phyloP scores from a whole-genome alignment of 768 basidiomycete genomes.

The Tulasnella sp. region DNA sequence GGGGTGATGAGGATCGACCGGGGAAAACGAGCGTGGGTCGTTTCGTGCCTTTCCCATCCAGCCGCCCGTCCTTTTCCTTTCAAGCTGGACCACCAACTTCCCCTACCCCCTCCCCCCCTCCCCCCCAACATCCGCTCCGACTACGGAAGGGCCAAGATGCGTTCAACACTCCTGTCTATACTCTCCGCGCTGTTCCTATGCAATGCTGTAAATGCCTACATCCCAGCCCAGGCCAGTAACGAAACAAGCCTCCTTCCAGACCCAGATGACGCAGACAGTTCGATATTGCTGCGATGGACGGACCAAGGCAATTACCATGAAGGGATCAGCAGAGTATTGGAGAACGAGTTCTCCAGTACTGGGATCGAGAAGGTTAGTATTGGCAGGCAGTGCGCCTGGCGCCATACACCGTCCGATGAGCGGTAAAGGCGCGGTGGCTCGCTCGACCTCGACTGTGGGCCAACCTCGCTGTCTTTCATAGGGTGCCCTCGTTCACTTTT shows the following conservation, averaged over 20 bases:
- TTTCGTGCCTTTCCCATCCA: not conserved
- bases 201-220: constrained; percentile 46
- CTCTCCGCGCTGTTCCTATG: not conserved
- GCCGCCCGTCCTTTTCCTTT: not conserved
- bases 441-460: not conserved
- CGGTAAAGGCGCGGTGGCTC: not conserved
- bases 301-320: constrained; percentile 49
- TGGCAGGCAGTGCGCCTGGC: not conserved
- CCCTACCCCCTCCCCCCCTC: not conserved
- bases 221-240: constrained; percentile 73
- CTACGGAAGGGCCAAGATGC: not conserved
- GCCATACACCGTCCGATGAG: constrained; percentile 5
- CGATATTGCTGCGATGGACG: constrained; percentile 29
- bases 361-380: constrained; percentile 55
- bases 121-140: not conserved
- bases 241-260: constrained; percentile 41
- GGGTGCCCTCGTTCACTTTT: constrained; percentile 83
- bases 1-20: not conserved
- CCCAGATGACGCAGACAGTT: constrained; percentile 17
- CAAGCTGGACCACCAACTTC: not conserved
- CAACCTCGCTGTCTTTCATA: constrained; percentile 37
- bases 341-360: constrained; percentile 44
- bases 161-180: not conserved
- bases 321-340: constrained; percentile 59
- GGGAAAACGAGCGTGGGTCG: not conserved